These are phyloP conservation scores for Pezicula rhizophila DNA, from an alignment of 2,329 filamentous ascomycete species.

Conservation along the genomic window DNA sequence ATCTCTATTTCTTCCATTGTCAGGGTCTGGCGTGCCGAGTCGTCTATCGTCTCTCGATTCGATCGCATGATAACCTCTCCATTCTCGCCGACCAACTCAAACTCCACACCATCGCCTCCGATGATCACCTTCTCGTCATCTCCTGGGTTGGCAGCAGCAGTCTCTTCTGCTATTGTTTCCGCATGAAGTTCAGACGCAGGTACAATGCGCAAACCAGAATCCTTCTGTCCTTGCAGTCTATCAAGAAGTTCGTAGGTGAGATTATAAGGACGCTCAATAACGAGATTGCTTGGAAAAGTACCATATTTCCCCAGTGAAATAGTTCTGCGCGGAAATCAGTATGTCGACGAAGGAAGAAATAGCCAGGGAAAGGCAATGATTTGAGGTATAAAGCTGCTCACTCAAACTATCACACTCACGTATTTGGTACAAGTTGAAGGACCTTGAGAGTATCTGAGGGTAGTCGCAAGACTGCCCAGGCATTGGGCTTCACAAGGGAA, in stretches of 20 bases:
- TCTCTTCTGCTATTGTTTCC: conserved; percentile 58
- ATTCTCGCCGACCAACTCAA: conserved; percentile 39
- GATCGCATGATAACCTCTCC: conserved; percentile 48
- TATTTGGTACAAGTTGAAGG: conserved; percentile 54
- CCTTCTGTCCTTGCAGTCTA: conserved; percentile 55
- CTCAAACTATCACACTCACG: conserved; percentile 37
- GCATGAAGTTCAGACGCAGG: conserved; percentile 77
- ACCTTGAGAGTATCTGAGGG: conserved; percentile 53
- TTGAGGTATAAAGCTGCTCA: conserved; percentile 14
- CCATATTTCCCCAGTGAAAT: conserved; percentile 92
- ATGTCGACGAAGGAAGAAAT: conserved; percentile 6
- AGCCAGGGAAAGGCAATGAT: conserved; percentile 1
- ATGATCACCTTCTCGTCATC: conserved; percentile 37
- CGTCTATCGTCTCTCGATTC: conserved; percentile 54
- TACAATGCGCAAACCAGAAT: conserved; percentile 69
- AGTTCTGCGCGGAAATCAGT: conserved; percentile 46
- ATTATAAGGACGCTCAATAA: conserved; percentile 87
- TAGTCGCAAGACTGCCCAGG: conserved; percentile 54
- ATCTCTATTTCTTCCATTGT: conserved; percentile 66
- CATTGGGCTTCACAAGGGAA: conserved; percentile 45
- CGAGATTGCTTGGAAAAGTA: conserved; percentile 78
- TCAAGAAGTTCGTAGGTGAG: conserved; percentile 87
- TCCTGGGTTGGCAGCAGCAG: conserved; percentile 37
- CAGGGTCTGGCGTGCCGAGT: conserved; percentile 66
- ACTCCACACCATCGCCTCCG: conserved; percentile 36